A percentile compares a stretch with the other conserved stretches of the same genome.
Conservation (phyloP, 2,329 filamentous ascomycete genomes). For the Colletotrichum paranaense region DNA sequence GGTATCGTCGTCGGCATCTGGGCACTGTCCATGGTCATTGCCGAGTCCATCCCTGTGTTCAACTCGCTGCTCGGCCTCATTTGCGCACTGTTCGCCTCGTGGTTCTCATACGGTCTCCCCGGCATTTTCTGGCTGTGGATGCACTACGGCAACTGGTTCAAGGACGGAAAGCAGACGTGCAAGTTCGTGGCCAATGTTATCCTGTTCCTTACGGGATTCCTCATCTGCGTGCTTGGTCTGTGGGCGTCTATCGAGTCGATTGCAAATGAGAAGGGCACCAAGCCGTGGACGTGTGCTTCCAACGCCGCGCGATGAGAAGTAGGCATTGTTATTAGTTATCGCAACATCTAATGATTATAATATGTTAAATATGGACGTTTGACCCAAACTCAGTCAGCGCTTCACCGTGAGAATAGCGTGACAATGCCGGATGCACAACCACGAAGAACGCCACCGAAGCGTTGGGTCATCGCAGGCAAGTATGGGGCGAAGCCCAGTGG, state of each 20-base stretch:
- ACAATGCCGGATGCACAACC: too few species aligned
- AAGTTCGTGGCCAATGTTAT: constrained; percentile 46
- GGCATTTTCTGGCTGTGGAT: constrained; percentile 61
- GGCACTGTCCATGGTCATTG: constrained; percentile 74
- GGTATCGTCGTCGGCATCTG: constrained; percentile 66
- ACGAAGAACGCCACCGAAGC: neutral
- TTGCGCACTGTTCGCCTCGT: constrained; percentile 71
- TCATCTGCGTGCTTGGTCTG: constrained; percentile 51
- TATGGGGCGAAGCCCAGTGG: neutral
- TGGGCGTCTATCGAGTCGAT: constrained; percentile 54
- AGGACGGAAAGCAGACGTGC: constrained; percentile 42
- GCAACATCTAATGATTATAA: constrained; percentile 1
- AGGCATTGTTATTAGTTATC: neutral
- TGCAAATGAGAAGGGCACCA: constrained; percentile 41
- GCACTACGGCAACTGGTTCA: constrained; percentile 54
- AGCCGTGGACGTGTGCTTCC: constrained; percentile 51
- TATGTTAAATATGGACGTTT: neutral
- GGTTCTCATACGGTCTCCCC: constrained; percentile 70
- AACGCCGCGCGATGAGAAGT: constrained; percentile 37
- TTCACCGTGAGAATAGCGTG: neutral
- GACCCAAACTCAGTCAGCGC: neutral
- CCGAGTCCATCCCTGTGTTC: constrained; percentile 77
- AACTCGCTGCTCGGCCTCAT: constrained; percentile 73
- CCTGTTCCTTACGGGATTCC: constrained; percentile 47
- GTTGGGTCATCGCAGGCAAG: neutral